These are phyloP conservation scores for Leccinellum rugosiceps DNA, from an alignment of 768 basidiomycete genomes.

Conservation along the genomic window DNA sequence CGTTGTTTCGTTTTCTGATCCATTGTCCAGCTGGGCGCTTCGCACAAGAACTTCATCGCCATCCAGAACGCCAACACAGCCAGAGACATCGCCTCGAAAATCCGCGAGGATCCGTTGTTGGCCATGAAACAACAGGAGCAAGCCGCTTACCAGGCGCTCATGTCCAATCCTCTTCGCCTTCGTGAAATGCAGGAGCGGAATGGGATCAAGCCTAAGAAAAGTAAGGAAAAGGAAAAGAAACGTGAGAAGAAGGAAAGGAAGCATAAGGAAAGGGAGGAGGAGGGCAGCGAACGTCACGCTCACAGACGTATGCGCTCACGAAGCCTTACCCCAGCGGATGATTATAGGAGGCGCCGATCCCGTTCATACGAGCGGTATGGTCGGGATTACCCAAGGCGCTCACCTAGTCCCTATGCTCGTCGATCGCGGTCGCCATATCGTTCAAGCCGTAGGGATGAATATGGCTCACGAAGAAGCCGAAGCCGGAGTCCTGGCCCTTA, in stretches of 20 bases:
- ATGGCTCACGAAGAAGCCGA: constrained; percentile 25
- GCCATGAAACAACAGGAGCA: constrained; percentile 99
- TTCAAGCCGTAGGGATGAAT: constrained; percentile 20
- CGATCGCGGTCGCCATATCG: constrained; percentile 47
- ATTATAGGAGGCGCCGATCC: constrained; percentile 28
- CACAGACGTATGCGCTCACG: constrained; percentile 31
- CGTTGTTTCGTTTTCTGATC: neutral
- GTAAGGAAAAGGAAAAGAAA: constrained; percentile 59
- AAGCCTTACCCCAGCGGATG: constrained; percentile 29
- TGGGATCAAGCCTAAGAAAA: constrained; percentile 79
- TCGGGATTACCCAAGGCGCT: constrained; percentile 33
- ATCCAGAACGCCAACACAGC: constrained; percentile 89
- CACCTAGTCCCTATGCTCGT: constrained; percentile 44
- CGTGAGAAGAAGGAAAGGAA: constrained; percentile 49
- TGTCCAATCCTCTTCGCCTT: constrained; percentile 82
- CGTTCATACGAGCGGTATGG: constrained; percentile 30
- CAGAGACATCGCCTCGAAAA: constrained; percentile 88
- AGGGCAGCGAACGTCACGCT: constrained; percentile 33
- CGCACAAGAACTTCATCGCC: constrained; percentile 92
- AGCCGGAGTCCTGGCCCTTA: constrained; percentile 30
- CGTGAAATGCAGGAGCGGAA: constrained; percentile 77
- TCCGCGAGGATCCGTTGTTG: constrained; percentile 95
- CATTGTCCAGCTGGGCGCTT: constrained; percentile 63
- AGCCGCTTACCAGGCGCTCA: constrained; percentile 80
- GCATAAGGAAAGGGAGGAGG: constrained; percentile 22